phyloP scores from a whole-genome alignment of 345 rosid species.

The Carallia pectinifolia region DNA sequence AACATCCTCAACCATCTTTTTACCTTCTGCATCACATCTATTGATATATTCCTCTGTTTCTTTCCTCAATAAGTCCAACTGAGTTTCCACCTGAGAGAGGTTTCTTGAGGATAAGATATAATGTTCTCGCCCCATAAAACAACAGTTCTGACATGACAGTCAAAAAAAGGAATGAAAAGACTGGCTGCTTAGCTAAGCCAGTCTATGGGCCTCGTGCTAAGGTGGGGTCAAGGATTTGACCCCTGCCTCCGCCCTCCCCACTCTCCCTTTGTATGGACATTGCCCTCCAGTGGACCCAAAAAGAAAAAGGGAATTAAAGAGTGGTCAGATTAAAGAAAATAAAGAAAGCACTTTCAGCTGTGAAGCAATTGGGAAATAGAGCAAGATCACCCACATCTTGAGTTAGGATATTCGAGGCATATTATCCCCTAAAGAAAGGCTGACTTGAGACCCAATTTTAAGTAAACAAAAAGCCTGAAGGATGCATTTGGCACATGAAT shows the following conservation, averaged over 20 bases:
- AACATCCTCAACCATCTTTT: constrained; percentile 50
- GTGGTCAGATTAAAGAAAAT: not conserved
- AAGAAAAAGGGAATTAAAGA: not conserved
- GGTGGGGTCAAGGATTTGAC: no score
- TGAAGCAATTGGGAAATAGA: not conserved
- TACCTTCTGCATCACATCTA: constrained; percentile 58
- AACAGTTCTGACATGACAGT: not conserved
- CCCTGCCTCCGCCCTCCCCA: no score
- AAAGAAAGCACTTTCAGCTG: no score
- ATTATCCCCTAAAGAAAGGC: not conserved
- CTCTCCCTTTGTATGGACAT: no score
- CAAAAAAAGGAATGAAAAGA: not conserved
- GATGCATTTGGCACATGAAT: not conserved
- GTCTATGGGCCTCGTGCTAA: no score
- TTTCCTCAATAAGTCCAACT: constrained; percentile 44
- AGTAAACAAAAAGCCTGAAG: not conserved
- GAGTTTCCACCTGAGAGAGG: constrained; percentile 52
- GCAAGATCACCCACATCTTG: not conserved
- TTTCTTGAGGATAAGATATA: constrained; percentile 1
- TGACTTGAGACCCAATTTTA: not conserved
- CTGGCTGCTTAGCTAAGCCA: no score
- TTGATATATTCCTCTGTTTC: constrained; percentile 47
- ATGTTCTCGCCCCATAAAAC: not conserved
- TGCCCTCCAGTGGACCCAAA: no score
- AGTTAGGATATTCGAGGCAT: no score